A percentile compares a stretch with the other conserved stretches of the same genome.
Evolutionary conservation across 1,284 basidiomycete genomes (phyloP).

Genomic region (Apiotrichum laibachii): DNA sequence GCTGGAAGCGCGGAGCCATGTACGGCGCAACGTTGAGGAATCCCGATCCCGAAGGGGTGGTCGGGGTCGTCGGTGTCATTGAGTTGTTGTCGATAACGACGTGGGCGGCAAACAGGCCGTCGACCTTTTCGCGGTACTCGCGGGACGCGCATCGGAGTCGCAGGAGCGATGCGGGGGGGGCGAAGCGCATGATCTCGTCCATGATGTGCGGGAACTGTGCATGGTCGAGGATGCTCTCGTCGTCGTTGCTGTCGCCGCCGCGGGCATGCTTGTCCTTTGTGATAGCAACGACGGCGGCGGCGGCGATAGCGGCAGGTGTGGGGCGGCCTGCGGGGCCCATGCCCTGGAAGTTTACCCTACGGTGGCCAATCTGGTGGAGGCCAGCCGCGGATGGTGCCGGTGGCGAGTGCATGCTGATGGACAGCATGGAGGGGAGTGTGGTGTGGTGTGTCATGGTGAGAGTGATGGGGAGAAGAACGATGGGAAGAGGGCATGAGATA

Average conservation of each 20-base stretch:
- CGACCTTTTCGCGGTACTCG: neutral
- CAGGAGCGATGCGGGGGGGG: neutral
- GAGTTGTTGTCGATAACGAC: neutral
- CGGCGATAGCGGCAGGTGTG: too few species aligned
- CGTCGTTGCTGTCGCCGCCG: neutral
- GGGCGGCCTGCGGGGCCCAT: too few species aligned
- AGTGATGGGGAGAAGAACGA: too few species aligned
- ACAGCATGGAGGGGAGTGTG: neutral
- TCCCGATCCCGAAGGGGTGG: neutral
- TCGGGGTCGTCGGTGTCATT: neutral
- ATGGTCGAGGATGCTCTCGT: constrained; percentile 15
- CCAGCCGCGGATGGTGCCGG: neutral
- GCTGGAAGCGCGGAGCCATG: neutral
- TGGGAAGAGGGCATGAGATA: too few species aligned
- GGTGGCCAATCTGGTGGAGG: neutral
- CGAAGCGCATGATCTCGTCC: constrained; percentile 4
- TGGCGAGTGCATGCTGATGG: neutral
- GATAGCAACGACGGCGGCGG: too few species aligned
- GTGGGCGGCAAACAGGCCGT: neutral
- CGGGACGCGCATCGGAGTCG: constrained; percentile 1
- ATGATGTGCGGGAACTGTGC: constrained; percentile 13
- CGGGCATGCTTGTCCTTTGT: too few species aligned
- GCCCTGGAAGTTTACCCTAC: too few species aligned
- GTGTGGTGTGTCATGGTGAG: neutral
- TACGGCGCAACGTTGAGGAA: constrained; percentile 1